These are phyloP conservation scores for Hyphopichia buzzinii DNA, from an alignment of 1,139 yeast genomes.

Conservation along the genomic window DNA sequence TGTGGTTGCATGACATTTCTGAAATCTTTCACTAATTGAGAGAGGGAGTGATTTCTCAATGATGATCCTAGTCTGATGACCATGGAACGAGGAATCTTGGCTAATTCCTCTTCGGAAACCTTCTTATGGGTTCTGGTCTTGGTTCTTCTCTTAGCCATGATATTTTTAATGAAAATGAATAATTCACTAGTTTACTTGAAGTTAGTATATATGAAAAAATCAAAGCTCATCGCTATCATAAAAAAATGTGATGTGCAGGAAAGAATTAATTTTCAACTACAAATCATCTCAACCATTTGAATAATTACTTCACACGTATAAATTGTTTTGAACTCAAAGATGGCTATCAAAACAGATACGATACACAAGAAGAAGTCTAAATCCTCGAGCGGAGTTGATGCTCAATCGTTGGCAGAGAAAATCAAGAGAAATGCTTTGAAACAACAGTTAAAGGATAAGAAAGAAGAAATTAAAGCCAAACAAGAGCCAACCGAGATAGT, in stretches of 20 bases:
- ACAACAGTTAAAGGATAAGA: conserved; percentile 17
- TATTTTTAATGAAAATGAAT: too few relatives aligned
- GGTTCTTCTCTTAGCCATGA: conserved; percentile 45
- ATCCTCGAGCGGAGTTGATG: conserved; percentile 19
- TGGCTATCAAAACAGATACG: conserved; percentile 14
- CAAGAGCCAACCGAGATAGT: conserved; percentile 7
- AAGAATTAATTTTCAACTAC: conserved; percentile 1
- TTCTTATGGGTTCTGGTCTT: conserved; percentile 87
- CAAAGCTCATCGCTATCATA: conserved; percentile 1
- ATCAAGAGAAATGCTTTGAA: conserved; percentile 53
- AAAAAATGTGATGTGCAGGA: conserved; percentile 1
- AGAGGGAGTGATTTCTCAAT: conserved; percentile 73
- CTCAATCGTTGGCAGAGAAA: conserved; percentile 44
- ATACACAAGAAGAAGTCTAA: conserved; percentile 14
- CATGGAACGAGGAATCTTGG: conserved; percentile 86
- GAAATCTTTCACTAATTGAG: conserved; percentile 83
- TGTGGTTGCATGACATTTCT: conserved; percentile 95
- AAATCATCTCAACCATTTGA: background rate
- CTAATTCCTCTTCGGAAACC: conserved; percentile 62
- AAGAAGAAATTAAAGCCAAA: conserved; percentile 8
- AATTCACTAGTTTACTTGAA: too few relatives aligned
- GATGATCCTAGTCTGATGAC: conserved; percentile 84
- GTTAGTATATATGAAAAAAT: too few relatives aligned
- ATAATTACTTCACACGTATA: too few relatives aligned
- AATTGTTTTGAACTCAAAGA: conserved; percentile 6